phyloP scores from a whole-genome alignment of 2,329 filamentous ascomycete species.

The Teratosphaeria zuluensis region DNA sequence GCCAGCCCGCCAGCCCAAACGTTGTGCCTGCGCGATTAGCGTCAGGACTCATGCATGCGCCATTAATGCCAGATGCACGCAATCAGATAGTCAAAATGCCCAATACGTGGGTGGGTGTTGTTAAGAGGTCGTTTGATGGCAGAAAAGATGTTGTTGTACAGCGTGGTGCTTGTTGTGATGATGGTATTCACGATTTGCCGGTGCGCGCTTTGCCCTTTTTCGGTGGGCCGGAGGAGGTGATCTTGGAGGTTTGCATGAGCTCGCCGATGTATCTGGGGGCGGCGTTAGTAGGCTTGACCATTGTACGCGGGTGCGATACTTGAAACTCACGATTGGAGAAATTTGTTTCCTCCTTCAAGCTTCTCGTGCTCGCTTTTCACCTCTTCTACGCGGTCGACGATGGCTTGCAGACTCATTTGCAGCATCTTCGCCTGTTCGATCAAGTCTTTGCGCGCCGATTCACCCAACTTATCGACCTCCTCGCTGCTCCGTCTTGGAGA shows the following conservation, averaged over 20 bases:
- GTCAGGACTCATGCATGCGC: not conserved
- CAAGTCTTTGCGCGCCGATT: slow-evolving; percentile 61
- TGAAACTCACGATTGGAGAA: slow-evolving; percentile 57
- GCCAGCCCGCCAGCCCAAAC: not conserved
- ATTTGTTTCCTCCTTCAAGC: slow-evolving; percentile 92
- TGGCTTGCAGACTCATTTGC: slow-evolving; percentile 78
- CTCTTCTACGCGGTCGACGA: slow-evolving; percentile 88
- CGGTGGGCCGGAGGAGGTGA: slow-evolving; percentile 43
- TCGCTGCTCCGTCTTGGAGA: slow-evolving; percentile 84
- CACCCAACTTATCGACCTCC: slow-evolving; percentile 78
- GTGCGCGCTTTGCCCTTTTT: slow-evolving; percentile 34
- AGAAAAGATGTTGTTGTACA: not conserved
- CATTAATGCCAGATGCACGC: not conserved
- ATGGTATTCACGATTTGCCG: not conserved
- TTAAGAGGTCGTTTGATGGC: not conserved
- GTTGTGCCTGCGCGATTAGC: not conserved
- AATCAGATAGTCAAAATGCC: not conserved
- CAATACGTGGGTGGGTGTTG: not conserved
- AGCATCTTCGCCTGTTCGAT: slow-evolving; percentile 74
- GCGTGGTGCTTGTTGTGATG: not conserved
- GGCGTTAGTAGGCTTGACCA: slow-evolving; percentile 1
- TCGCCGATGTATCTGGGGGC: slow-evolving; percentile 80
- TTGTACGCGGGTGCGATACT: not conserved
- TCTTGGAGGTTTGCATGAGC: slow-evolving; percentile 67
- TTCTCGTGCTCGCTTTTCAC: slow-evolving; percentile 94